Base-by-base conservation (phyloP, 805 yeast species). In the Saccharomycopsis sp. region DNA sequence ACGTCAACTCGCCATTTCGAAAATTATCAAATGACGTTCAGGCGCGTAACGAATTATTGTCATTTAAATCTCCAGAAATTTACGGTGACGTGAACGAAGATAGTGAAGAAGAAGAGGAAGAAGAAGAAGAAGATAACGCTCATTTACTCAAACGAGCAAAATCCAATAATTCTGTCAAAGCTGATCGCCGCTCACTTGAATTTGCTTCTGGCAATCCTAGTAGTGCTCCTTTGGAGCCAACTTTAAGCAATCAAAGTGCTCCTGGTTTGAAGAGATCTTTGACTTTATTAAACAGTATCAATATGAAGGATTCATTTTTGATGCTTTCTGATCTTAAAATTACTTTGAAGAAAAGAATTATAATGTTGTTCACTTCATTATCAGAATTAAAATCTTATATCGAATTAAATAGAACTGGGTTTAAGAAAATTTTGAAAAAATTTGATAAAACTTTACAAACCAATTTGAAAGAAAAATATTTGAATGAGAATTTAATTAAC, bases 401-500 rank as follows among this genome's bases (percentile, higher is more conserved):
- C 41, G 95, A 88, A 56, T 69, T 93, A 53, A 90, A 90, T 68
- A 74, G 72, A 53, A 85, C 95, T 20, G 97, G 97, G 2, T 85
- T 90, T 61, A 74, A 85, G 41, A 90, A 90, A 63, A 89, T 90
- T 34, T 71, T 88, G 53, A 90, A 90, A 61, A 90, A 90, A 63
- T 93, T 86, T 60, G 96, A 93, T 64, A 90, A 90, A 60, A 79
- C 85, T 8, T 66, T 86, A 52, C 73, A 75, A 47, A 75, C 84
- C 31, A 60, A 73, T 22, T 65, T 84, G 32, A 80, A 79, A 54
- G 65, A 65, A n/a, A 68, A 66, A 22, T 87, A 85, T 57, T 63
- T 85, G 56, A 56, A 55, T 23, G 58, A 64, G 13, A 61, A 64
- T 38, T 62, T 81, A 24, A 67, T 72, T 2, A 51, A 57, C n/a